Percentiles rank a stretch among this genome's conserved stretches.
These are phyloP conservation scores for Paxillus rubicundulus DNA, from an alignment of 768 basidiomycete genomes.

Conservation along the genomic window DNA sequence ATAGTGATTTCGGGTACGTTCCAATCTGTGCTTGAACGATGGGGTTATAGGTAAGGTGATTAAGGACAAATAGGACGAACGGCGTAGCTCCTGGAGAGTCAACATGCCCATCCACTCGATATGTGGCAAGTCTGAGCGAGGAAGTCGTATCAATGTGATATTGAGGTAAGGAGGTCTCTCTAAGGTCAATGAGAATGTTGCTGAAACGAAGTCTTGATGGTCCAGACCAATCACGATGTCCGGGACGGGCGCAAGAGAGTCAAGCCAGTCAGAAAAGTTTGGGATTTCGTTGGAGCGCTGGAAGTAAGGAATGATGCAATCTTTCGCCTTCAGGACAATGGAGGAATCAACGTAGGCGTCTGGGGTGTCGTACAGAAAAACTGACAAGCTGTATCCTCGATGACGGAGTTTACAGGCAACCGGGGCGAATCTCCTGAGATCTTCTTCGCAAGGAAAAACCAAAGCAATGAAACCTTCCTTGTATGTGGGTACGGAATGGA, in stretches of 20 bases:
- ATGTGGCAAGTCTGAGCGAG: slow-evolving; percentile 47
- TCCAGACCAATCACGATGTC: slow-evolving; percentile 37
- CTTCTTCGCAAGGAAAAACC: slow-evolving; percentile 33
- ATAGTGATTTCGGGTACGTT: slow-evolving; percentile 65
- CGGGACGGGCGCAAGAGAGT: slow-evolving; percentile 21
- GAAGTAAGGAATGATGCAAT: slow-evolving; percentile 18
- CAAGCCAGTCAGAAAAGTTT: slow-evolving; percentile 32
- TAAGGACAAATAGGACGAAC: slow-evolving; percentile 16
- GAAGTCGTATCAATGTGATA: slow-evolving; percentile 42
- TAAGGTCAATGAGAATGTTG: slow-evolving; percentile 18
- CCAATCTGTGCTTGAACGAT: slow-evolving; percentile 55
- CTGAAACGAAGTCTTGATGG: slow-evolving; percentile 27
- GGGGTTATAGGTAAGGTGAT: slow-evolving; percentile 1
- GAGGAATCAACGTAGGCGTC: not conserved
- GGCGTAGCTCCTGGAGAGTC: slow-evolving; percentile 45
- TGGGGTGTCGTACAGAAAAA: slow-evolving; percentile 31
- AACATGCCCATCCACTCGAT: slow-evolving; percentile 64
- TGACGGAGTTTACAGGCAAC: slow-evolving; percentile 36
- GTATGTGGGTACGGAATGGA: slow-evolving; percentile 1
- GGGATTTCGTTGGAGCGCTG: slow-evolving; percentile 7
- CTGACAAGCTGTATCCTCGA: slow-evolving; percentile 28
- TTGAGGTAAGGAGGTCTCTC: slow-evolving; percentile 22
- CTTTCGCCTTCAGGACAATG: slow-evolving; percentile 10
- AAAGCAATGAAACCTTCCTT: slow-evolving; percentile 32
- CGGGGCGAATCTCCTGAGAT: slow-evolving; percentile 33